phyloP scores from a whole-genome alignment of 73 alveolate genomes.

The Tetrahymena thermophila region DNA sequence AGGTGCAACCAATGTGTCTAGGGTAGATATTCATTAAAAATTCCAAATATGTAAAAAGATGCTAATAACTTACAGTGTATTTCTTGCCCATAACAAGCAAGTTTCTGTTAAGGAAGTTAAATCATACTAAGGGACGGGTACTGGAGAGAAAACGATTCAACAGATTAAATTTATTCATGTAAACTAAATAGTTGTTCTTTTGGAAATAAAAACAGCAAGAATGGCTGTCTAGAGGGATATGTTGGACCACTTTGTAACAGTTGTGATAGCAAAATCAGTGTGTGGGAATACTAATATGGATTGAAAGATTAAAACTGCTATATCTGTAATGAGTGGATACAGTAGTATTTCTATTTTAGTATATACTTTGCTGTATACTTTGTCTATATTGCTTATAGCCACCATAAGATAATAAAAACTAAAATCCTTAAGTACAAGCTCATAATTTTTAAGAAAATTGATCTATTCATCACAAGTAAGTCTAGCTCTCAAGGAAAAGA shows the following conservation, averaged over 20 bases:
- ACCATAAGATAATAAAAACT: neutral
- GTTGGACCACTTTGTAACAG: neutral
- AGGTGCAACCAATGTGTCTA: neutral
- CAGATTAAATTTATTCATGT: neutral
- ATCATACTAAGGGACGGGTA: neutral
- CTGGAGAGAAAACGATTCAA: neutral
- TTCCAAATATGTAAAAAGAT: neutral
- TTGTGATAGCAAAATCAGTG: neutral
- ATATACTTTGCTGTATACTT: neutral
- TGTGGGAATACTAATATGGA: neutral
- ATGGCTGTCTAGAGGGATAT: neutral
- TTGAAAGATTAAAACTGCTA: neutral
- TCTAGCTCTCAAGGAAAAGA: neutral
- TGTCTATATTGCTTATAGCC: neutral
- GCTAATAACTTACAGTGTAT: neutral
- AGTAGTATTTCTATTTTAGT: neutral
- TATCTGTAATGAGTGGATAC: neutral
- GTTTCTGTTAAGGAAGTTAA: neutral
- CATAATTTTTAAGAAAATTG: neutral
- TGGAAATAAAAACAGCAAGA: neutral
- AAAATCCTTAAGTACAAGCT: neutral
- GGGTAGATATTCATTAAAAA: neutral
- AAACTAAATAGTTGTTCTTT: neutral
- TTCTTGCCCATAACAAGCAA: neutral
- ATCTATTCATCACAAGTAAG: neutral